Conservation (phyloP, 2,329 filamentous ascomycete species). For the Aspergillus sp. region DNA sequence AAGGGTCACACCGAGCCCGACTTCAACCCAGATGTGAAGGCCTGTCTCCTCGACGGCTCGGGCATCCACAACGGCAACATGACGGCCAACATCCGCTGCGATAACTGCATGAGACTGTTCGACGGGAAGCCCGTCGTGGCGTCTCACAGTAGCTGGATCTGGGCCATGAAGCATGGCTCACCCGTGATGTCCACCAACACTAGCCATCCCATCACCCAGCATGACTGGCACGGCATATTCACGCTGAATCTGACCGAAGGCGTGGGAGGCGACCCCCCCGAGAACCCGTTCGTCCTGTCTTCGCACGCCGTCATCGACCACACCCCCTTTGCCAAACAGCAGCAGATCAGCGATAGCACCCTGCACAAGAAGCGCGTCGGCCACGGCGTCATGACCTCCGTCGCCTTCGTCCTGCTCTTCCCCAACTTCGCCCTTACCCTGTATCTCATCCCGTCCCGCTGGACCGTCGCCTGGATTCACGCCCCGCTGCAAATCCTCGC, state of each 20-base stretch:
- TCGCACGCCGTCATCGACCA: constrained; percentile 3
- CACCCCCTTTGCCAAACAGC: constrained; percentile 5
- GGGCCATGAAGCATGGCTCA: constrained; percentile 39
- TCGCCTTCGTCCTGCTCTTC: constrained; percentile 37
- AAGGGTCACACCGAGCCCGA: constrained; percentile 38
- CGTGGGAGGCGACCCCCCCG: constrained; percentile 38
- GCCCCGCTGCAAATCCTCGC: constrained; percentile 41
- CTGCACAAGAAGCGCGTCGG: constrained; percentile 14
- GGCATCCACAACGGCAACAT: constrained; percentile 46
- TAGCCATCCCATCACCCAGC: constrained; percentile 38
- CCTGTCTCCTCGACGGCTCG: constrained; percentile 46
- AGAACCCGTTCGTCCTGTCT: constrained; percentile 22
- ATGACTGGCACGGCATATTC: constrained; percentile 38
- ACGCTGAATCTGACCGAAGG: constrained; percentile 42
- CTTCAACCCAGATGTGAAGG: constrained; percentile 34
- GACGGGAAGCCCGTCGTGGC: constrained; percentile 44
- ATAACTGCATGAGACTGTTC: constrained; percentile 46
- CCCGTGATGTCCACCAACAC: constrained; percentile 41
- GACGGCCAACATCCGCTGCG: constrained; percentile 50
- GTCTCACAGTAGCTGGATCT: constrained; percentile 43
- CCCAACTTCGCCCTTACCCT: constrained; percentile 23
- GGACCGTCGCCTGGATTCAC: constrained; percentile 40
- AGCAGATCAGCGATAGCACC: constrained; percentile 9
- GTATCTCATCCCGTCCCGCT: constrained; percentile 30
- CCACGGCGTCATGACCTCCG: constrained; percentile 28